Percentiles rank a stretch among this genome's conserved stretches.
Conservation (phyloP, 768 basidiomycete species). For the Amanita subjunquillea region DNA sequence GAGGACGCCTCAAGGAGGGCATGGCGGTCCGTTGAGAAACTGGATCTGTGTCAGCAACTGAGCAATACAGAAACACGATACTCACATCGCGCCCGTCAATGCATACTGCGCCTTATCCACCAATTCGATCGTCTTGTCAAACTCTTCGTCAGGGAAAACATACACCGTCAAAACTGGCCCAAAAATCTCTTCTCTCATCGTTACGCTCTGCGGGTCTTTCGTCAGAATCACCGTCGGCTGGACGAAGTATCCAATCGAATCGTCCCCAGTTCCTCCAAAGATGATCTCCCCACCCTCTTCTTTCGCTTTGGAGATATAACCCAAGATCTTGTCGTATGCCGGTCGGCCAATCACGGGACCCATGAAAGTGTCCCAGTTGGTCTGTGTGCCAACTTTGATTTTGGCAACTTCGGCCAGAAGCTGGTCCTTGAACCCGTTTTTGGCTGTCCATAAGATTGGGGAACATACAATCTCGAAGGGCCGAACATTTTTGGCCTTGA, state of each 20-base stretch:
- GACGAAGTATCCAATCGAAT: conserved; percentile 88
- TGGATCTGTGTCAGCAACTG: conserved; percentile 18
- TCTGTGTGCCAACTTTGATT: conserved; percentile 75
- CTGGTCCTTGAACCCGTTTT: conserved; percentile 65
- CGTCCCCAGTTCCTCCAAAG: conserved; percentile 78
- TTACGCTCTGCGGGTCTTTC: conserved; percentile 80
- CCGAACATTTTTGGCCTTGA: conserved; percentile 97
- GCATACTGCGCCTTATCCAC: conserved; percentile 84
- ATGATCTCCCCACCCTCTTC: conserved; percentile 84
- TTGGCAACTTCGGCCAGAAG: conserved; percentile 66
- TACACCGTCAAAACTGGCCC: conserved; percentile 93
- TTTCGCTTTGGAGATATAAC: conserved; percentile 82
- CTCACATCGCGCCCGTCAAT: conserved; percentile 90
- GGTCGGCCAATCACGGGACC: conserved; percentile 90
- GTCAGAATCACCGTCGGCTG: conserved; percentile 92
- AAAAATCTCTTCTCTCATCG: conserved; percentile 94
- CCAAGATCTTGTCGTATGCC: conserved; percentile 81
- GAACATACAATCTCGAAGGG: conserved; percentile 88
- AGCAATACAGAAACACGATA: conserved; percentile 8
- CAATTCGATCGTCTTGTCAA: conserved; percentile 76
- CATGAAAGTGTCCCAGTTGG: conserved; percentile 79
- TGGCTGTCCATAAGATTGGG: conserved; percentile 77
- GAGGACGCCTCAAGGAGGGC: conserved; percentile 75
- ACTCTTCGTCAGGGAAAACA: conserved; percentile 83
- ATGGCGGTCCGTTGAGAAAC: conserved; percentile 76